Evolutionary conservation across 106 monocot genomes (phyloP).

Genomic region (Vanilla planifolia): DNA sequence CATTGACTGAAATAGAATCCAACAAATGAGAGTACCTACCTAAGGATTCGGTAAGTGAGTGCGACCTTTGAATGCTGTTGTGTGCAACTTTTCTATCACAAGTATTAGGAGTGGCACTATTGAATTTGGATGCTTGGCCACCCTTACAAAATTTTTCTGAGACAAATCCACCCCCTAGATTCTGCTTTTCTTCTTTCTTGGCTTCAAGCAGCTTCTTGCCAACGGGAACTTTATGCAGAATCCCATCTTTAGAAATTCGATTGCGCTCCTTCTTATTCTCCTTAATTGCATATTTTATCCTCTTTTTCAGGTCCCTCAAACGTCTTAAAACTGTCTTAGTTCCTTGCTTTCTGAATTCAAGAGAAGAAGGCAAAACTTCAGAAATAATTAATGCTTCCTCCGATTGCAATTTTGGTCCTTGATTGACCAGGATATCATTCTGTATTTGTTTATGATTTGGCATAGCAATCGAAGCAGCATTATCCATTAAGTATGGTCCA

Average conservation of each 20-base stretch:
- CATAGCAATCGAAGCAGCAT: neutral
- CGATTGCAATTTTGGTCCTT: neutral
- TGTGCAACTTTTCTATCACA: slow-evolving; percentile 2
- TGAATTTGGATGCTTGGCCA: slow-evolving; percentile 10
- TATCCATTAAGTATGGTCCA: neutral
- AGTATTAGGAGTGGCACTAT: neutral
- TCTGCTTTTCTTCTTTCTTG: slow-evolving; percentile 5
- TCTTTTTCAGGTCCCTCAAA: slow-evolving; percentile 26
- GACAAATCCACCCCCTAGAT: neutral
- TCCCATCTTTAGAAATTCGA: slow-evolving; percentile 57
- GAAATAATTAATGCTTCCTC: neutral
- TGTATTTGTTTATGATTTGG: neutral
- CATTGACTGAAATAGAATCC: slow-evolving; percentile 26
- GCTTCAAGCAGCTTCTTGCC: slow-evolving; percentile 27
- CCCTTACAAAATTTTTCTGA: neutral
- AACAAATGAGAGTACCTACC: slow-evolving; percentile 38
- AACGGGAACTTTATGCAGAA: slow-evolving; percentile 73
- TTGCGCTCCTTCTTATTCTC: slow-evolving; percentile 32
- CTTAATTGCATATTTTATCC: slow-evolving; percentile 34
- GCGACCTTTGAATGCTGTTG: slow-evolving; percentile 21
- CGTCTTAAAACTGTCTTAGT: neutral
- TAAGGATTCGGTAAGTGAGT: slow-evolving; percentile 37
- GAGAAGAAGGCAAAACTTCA: neutral
- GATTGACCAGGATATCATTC: neutral
- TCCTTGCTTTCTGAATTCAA: slow-evolving; percentile 6